Evolutionary conservation across 805 yeast genomes (phyloP), one percentile per base, ranked within the genome.

Genomic region (Pichia rugopelliculosa): DNA sequence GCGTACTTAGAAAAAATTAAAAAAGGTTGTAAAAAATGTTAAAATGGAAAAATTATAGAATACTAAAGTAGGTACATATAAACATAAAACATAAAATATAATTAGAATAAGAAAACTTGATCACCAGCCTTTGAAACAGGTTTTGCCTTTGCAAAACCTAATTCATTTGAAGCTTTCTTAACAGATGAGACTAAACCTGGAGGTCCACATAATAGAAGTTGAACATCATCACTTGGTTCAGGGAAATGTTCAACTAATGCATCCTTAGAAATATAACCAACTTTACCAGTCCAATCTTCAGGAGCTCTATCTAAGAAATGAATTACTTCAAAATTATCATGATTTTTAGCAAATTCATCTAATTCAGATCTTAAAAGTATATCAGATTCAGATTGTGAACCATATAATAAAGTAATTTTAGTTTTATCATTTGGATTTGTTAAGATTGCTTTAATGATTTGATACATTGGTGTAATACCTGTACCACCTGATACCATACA

Each of bases 401-500:
- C 97, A 62, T 84, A 91, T 38, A 90, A 64, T 57, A 90, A 73
- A 46, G 76, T 71, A 53, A 88, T 79, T 59, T 80, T 76, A 50
- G 97, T 90, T 42, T 73, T 75, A 68, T 91, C 97, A 17, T 74
- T 69, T 22, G 95, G 91, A 63, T 90, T 80, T 48, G 72, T 69
- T 58, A 81, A 80, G 55, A 90, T 82, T 13, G 95, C 86, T 57
- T 86, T 84, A 56, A 90, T 80, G 56, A 89, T 82, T 72, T 89
- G 96, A 68, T 80, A 87, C 96, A 89, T 89, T 64, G 96, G 96
- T 8, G 96, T 84, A 59, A 89, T 84, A 65, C 97, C 97, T 36
- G 97, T 87, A 60, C 97, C 98, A 56, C 97, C 97, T 38, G 96
- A 95, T 55, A 91, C 81, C 97, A 90, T 90, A 46, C 84, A 88